Conservation (phyloP, 768 basidiomycete species). For the Hysterangium stoloniferum region DNA sequence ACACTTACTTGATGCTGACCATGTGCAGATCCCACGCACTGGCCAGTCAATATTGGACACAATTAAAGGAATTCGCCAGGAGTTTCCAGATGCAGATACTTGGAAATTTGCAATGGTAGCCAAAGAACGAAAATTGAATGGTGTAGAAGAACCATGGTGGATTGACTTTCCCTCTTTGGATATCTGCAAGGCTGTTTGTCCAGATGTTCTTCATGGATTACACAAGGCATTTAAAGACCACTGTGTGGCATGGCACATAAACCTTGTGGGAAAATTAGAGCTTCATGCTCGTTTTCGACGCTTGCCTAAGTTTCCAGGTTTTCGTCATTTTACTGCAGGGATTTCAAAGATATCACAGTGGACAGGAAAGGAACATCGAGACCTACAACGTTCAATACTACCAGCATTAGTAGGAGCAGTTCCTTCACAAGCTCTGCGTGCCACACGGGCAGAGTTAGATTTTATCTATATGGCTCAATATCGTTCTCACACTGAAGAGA, state of each 20-base stretch:
- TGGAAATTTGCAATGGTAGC: not conserved
- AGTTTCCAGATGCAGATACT: not conserved
- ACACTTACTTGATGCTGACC: not conserved
- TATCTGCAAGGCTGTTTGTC: conserved; percentile 5
- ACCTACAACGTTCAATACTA: not conserved
- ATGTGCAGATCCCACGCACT: not conserved
- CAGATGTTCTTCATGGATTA: conserved; percentile 1
- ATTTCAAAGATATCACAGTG: conserved; percentile 34
- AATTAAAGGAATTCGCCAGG: not conserved
- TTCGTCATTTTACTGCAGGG: conserved; percentile 36
- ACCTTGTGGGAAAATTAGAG: conserved; percentile 20
- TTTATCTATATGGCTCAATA: conserved; percentile 24
- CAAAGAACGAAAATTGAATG: not conserved
- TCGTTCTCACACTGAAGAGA: conserved; percentile 17
- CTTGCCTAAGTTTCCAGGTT: conserved; percentile 24
- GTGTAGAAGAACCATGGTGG: conserved; percentile 14
- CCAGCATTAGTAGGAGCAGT: conserved; percentile 5
- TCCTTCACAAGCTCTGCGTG: not conserved
- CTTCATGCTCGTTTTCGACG: conserved; percentile 30
- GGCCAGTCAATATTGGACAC: not conserved
- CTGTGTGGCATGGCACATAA: conserved; percentile 19
- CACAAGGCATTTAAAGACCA: too few species aligned
- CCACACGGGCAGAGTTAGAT: conserved; percentile 16
- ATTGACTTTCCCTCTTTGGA: conserved; percentile 10
- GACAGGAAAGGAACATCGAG: conserved; percentile 33